Evolutionary conservation across 1,139 yeast genomes (phyloP).

Genomic region (Meyerozyma athensensis): DNA sequence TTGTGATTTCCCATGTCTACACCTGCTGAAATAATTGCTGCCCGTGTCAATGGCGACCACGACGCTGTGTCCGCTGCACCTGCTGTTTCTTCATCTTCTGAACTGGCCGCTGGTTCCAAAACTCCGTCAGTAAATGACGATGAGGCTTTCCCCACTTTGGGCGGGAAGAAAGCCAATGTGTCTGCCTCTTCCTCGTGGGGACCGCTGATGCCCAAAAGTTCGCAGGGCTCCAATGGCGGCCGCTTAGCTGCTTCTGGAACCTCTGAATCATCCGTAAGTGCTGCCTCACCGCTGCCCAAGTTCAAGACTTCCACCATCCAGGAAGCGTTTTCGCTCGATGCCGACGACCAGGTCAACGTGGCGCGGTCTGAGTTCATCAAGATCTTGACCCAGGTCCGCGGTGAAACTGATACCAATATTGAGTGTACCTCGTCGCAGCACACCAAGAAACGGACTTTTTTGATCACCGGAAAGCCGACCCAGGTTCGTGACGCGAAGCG

Average conservation of each 20-base stretch:
- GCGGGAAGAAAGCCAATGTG: slow-evolving; percentile 30
- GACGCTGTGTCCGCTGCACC: slow-evolving; percentile 4
- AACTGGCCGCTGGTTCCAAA: background rate
- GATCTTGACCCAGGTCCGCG: slow-evolving; percentile 58
- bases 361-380: slow-evolving; percentile 62
- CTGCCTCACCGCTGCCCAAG: too few relatives aligned
- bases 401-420: slow-evolving; percentile 59
- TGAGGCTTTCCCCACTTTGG: slow-evolving; percentile 70
- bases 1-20: slow-evolving; percentile 37
- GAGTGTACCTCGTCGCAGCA: slow-evolving; percentile 81
- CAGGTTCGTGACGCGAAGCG: slow-evolving; percentile 71
- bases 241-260: slow-evolving; percentile 22
- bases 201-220: slow-evolving; percentile 20
- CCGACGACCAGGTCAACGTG: slow-evolving; percentile 60
- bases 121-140: slow-evolving; percentile 43
- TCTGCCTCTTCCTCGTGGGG: slow-evolving; percentile 24
- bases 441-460: slow-evolving; percentile 78
- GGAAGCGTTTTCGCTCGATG: slow-evolving; percentile 69
- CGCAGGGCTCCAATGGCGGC: slow-evolving; percentile 8
- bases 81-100: background rate
- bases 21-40: slow-evolving; percentile 59
- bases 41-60: slow-evolving; percentile 38
- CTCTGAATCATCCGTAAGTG: slow-evolving; percentile 24
- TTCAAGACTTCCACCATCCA: slow-evolving; percentile 46
- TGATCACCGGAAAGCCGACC: slow-evolving; percentile 72